A percentile compares a stretch with the other conserved stretches of the same genome.
phyloP scores from a whole-genome alignment of 2,329 filamentous ascomycete species.

The Lasiodiplodia citricola region DNA sequence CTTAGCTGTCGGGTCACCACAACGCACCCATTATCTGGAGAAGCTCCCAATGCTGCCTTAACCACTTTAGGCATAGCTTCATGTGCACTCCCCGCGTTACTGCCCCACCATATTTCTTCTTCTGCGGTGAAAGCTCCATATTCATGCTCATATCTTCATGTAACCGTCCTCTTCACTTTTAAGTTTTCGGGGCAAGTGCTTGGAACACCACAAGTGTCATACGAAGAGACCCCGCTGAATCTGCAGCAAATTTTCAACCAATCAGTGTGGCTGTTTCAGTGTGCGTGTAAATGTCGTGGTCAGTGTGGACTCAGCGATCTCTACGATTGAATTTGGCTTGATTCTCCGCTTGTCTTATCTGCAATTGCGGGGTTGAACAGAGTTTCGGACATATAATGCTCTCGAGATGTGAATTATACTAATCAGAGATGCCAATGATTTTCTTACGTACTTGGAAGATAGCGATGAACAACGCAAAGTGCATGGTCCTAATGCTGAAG shows the following conservation, averaged over 20 bases:
- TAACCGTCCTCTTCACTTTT: neutral
- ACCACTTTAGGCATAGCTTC: neutral
- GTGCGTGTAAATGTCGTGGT: neutral
- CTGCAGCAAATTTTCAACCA: neutral
- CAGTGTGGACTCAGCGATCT: neutral
- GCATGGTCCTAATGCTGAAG: no score
- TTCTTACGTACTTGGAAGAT: no score
- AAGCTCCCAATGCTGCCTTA: neutral
- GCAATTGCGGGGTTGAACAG: neutral
- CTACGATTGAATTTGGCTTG: neutral
- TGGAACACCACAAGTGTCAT: neutral
- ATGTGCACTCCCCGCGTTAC: neutral
- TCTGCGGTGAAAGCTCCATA: neutral
- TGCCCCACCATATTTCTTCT: neutral
- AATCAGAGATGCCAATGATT: no score
- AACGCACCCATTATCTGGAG: neutral
- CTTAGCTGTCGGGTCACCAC: neutral
- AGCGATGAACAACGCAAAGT: no score
- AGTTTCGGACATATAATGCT: neutral
- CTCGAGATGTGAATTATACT: no score
- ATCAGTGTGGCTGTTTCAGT: neutral
- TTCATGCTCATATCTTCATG: neutral
- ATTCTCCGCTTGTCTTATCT: neutral
- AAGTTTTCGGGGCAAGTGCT: neutral
- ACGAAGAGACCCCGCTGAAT: neutral